A percentile compares a stretch with the other conserved stretches of the same genome.
Conservation (phyloP, 225 moss, liverwort and hornwort species). For the Straminergon stramineum region DNA sequence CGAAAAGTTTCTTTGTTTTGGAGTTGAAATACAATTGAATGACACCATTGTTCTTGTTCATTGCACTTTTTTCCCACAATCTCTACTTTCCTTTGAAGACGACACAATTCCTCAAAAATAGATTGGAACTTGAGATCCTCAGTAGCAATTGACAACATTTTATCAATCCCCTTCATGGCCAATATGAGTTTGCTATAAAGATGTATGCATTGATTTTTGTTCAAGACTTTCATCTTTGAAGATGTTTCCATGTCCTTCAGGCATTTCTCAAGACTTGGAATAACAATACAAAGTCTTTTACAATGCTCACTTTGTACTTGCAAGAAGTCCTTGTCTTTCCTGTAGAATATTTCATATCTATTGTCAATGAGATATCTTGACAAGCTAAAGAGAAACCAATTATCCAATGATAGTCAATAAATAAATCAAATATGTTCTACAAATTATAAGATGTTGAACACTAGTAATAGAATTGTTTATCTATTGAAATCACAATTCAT, state of each 20-base stretch:
- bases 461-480: not conserved
- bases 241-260: not conserved
- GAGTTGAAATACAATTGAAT: not conserved
- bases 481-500: not conserved
- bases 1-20: not conserved
- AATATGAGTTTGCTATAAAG: not conserved
- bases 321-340: not conserved
- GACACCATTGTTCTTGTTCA: not conserved
- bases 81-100: not conserved
- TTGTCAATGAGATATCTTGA: not conserved
- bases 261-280: not conserved
- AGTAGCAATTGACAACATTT: not conserved
- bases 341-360: not conserved
- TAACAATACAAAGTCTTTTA: not conserved
- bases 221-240: not conserved
- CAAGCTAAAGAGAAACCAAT: accelerated
- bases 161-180: not conserved
- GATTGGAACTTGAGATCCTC: not conserved
- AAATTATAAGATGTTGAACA: not conserved
- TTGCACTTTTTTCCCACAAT: not conserved
- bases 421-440: not conserved
- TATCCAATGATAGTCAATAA: not conserved
- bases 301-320: not conserved
- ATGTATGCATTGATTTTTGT: not conserved
- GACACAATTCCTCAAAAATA: not conserved